These are phyloP conservation scores for Hydrangea macrophylla DNA, from an alignment of 148 eudicot species.

Conservation along the genomic window DNA sequence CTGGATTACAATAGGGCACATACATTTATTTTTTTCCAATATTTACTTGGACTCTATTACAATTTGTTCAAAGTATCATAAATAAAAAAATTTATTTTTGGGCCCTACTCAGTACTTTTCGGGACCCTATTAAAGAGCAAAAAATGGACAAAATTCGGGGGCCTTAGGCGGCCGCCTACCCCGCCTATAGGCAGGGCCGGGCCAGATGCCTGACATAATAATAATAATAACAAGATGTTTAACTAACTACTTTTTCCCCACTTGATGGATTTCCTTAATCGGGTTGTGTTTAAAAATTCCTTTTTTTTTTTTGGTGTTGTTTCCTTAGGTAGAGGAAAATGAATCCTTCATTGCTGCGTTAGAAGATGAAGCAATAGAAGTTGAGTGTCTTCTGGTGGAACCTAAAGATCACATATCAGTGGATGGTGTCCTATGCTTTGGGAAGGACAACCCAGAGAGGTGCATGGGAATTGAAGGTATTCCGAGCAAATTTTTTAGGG, in stretches of 20 bases:
- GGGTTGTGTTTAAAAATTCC: background rate
- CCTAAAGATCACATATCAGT: slow-evolving; percentile 34
- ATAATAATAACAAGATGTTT: background rate
- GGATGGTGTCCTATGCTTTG: slow-evolving; percentile 38
- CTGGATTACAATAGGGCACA: too few relatives aligned
- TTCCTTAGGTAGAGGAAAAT: slow-evolving; percentile 26
- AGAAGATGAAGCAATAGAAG: slow-evolving; percentile 33
- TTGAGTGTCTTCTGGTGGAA: slow-evolving; percentile 35
- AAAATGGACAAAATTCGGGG: too few relatives aligned
- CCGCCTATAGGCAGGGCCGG: too few relatives aligned
- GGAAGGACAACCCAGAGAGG: slow-evolving; percentile 23
- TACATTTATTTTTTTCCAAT: too few relatives aligned
- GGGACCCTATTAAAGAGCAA: too few relatives aligned
- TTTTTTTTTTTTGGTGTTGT: slow-evolving; percentile 9
- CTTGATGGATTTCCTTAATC: background rate
- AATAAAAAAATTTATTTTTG: too few relatives aligned
- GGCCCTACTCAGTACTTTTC: too few relatives aligned
- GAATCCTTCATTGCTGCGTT: slow-evolving; percentile 28
- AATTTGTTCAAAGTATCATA: too few relatives aligned
- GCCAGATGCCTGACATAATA: too few relatives aligned
- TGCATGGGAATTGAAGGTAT: slow-evolving; percentile 15
- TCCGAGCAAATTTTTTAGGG: slow-evolving; percentile 24
- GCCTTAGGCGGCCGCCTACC: too few relatives aligned
- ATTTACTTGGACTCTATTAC: too few relatives aligned
- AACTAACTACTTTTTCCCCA: background rate